These are phyloP conservation scores for Neurospora sp. DNA, from an alignment of 495 filamentous ascomycete species.

Conservation along the genomic window DNA sequence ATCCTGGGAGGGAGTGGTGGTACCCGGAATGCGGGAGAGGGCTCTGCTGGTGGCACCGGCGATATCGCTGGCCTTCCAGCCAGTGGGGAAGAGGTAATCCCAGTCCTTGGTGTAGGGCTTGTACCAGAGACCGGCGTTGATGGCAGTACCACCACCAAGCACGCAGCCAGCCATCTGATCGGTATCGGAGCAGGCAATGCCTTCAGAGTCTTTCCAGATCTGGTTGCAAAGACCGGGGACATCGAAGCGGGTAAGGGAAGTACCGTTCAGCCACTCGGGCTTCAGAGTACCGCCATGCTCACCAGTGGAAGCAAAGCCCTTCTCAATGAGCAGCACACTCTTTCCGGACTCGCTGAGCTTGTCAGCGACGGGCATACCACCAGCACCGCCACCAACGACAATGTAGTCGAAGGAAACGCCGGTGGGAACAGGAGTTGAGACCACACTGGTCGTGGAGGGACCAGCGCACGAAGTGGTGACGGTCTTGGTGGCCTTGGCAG, in stretches of 20 bases:
- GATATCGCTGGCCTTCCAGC: constrained; percentile 62
- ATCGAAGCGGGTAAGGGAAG: constrained; percentile 64
- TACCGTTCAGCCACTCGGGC: constrained; percentile 55
- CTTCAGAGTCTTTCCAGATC: constrained; percentile 53
- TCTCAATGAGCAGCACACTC: constrained; percentile 56
- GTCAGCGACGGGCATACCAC: constrained; percentile 55
- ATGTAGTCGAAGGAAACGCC: constrained; percentile 55
- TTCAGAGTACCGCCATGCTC: constrained; percentile 47
- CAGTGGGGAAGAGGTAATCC: constrained; percentile 61
- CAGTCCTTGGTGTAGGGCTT: constrained; percentile 48
- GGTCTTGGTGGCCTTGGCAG: constrained; percentile 33
- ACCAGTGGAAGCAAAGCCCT: constrained; percentile 50
- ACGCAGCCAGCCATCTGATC: constrained; percentile 69
- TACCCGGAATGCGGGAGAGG: constrained; percentile 61
- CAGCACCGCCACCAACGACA: constrained; percentile 55
- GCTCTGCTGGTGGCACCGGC: constrained; percentile 45
- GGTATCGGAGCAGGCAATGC: constrained; percentile 57
- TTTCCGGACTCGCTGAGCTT: constrained; percentile 53
- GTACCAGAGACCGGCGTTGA: constrained; percentile 56
- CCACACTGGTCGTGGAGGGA: constrained; percentile 9
- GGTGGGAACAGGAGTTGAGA: constrained; percentile 35
- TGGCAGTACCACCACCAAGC: constrained; percentile 66
- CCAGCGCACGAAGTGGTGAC: constrained; percentile 27
- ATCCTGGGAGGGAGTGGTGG: constrained; percentile 55
- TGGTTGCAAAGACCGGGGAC: constrained; percentile 70